Evolutionary conservation across 2,329 filamentous ascomycete species (phyloP).

Genomic region (Colletotrichum sp.): DNA sequence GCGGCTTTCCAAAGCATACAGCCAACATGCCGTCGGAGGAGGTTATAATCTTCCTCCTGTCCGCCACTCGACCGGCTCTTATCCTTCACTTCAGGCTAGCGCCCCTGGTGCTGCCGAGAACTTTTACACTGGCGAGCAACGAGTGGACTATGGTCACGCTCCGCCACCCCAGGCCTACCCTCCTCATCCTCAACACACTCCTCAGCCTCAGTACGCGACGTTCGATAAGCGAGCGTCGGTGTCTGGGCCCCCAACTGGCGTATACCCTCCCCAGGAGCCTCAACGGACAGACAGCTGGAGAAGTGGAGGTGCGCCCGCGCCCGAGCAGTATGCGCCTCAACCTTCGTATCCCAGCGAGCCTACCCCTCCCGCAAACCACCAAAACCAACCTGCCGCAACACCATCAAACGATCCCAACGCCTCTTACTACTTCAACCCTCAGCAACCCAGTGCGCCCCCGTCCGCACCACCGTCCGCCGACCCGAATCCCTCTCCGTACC

Average conservation of each 20-base stretch:
- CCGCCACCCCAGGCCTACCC: slow-evolving; percentile 58
- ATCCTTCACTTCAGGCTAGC: slow-evolving; percentile 71
- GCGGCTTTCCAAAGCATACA: slow-evolving; percentile 89
- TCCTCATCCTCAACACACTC: slow-evolving; percentile 39
- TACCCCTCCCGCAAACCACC: slow-evolving; percentile 29
- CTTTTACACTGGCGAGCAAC: slow-evolving; percentile 77
- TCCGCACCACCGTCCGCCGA: slow-evolving; percentile 42
- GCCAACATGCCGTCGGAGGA: slow-evolving; percentile 74
- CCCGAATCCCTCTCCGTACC: slow-evolving; percentile 54
- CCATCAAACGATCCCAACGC: slow-evolving; percentile 55
- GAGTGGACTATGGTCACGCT: slow-evolving; percentile 49
- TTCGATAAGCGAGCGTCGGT: slow-evolving; percentile 49
- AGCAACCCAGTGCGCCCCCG: slow-evolving; percentile 34
- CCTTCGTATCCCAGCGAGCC: slow-evolving; percentile 36
- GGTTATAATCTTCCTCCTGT: slow-evolving; percentile 64
- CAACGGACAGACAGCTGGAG: slow-evolving; percentile 61
- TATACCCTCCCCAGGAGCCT: slow-evolving; percentile 49
- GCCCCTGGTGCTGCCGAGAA: slow-evolving; percentile 70
- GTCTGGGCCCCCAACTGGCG: slow-evolving; percentile 41
- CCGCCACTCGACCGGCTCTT: slow-evolving; percentile 64
- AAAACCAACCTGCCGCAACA: slow-evolving; percentile 28
- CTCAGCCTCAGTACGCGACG: slow-evolving; percentile 47
- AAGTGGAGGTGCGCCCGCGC: slow-evolving; percentile 23
- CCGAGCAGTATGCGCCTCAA: slow-evolving; percentile 39
- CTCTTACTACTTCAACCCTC: slow-evolving; percentile 62